Evolutionary conservation across 306 rosid species (phyloP), one percentile per base, ranked within the genome.

Genomic region (Lathyrus tuberosus): DNA sequence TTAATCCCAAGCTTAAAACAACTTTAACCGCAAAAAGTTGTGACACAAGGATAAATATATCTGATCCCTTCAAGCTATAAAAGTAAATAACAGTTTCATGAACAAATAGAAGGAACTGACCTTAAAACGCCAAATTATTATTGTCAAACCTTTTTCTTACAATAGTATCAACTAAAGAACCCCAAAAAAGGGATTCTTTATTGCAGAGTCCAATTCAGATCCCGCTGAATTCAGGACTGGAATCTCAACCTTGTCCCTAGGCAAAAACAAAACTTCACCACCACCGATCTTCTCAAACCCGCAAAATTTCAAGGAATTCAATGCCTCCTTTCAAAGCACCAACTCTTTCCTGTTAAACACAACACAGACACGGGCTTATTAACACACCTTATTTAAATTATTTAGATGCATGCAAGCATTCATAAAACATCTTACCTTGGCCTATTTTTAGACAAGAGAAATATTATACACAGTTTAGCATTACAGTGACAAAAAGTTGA

Each of bases 141-240:
- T 35, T 76, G 52, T 69, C 61, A 42, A 58, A 61, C 70, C 73
- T 62, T 18, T n/a, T n/a, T 49, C 43, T 69, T 44, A 63, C 82
- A 72, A 28, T 46, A 35, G 74, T 38, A 13, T 24, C 67, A 10
- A 70, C 80, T 82, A 88, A 67, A 88, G 89, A 82, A 86, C 89
- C 54, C 98, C 98, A 14, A 90, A 94, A 80, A 90, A 91, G 63
- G 99, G 99, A 84, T 94, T 94, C 73, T 87, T 90, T 14, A 88
- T 85, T 8, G 99, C 99, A 70, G 99, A 94, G 77, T 91, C 93
- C 11, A 90, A 84, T 83, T 90, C 95, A 41, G 87, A 79, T 24
- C 97, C 96, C 49, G 98, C 97, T 43, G 91, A 84, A 20, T 20
- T 20, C 22, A 20, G 93, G 69, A 91, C 83, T 46, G 85, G 80